Conservation (phyloP, 106 monocot species). For the Dendrobium nobile region DNA sequence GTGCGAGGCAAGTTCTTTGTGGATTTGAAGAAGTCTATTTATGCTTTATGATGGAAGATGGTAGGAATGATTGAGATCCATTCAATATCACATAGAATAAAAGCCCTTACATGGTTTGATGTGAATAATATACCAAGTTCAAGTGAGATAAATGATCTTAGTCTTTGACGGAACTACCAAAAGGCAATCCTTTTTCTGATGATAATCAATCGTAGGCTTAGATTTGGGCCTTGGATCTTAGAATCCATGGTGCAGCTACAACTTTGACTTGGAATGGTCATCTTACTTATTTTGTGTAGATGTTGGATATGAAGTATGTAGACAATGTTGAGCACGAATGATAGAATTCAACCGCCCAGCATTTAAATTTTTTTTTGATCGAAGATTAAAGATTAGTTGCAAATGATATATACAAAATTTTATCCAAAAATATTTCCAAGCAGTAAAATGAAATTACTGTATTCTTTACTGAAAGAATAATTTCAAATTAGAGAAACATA, state of each 20-base stretch:
- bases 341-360: neutral
- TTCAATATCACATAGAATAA: constrained; percentile 76
- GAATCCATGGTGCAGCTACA: constrained; percentile 92
- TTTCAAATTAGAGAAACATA: too few relatives aligned
- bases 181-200: constrained; percentile 67
- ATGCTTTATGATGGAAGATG: constrained; percentile 94
- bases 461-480: too few relatives aligned
- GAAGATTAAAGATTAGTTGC: too few relatives aligned
- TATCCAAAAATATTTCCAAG: too few relatives aligned
- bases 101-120: constrained; percentile 77
- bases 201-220: constrained; percentile 47
- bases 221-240: constrained; percentile 83
- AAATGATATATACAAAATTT: too few relatives aligned
- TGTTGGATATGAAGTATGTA: constrained; percentile 46
- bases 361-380: too few relatives aligned
- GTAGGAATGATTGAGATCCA: constrained; percentile 54
- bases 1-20: constrained; percentile 88
- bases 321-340: neutral
- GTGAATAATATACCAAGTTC: constrained; percentile 59
- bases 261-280: constrained; percentile 73
- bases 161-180: constrained; percentile 87
- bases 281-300: constrained; percentile 89
- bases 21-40: constrained; percentile 80
- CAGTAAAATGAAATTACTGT: too few relatives aligned
- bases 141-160: constrained; percentile 46